Percentiles rank a stretch among this genome's conserved stretches.
These are phyloP conservation scores for Saccharomyces hybrid DNA, from an alignment of 1,139 yeast genomes.

Conservation along the genomic window DNA sequence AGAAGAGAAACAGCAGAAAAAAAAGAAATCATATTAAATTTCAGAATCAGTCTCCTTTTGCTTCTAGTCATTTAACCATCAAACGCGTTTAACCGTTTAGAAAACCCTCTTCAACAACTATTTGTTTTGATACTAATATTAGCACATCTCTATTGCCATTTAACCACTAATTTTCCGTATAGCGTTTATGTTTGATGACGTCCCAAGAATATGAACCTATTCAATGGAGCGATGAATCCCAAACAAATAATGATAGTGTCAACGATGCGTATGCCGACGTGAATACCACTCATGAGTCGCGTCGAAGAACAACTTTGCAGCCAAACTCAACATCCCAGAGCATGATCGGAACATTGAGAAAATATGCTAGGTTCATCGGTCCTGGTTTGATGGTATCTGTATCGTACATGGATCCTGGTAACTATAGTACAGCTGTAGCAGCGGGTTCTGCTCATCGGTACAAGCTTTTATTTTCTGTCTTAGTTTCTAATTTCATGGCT, in stretches of 20 bases:
- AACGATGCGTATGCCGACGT: not conserved
- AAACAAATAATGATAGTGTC: not conserved
- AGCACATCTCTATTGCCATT: not conserved
- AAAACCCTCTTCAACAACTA: not conserved
- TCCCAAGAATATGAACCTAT: conserved; percentile 7
- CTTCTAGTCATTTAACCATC: not conserved
- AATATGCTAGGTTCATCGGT: conserved; percentile 59
- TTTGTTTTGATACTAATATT: not conserved
- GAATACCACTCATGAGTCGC: not conserved
- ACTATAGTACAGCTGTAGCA: conserved; percentile 70
- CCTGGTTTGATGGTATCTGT: conserved; percentile 75
- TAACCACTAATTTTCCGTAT: not conserved
- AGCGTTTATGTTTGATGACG: conserved; percentile 5
- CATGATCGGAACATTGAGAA: conserved; percentile 23
- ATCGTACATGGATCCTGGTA: conserved; percentile 78
- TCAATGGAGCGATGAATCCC: not conserved
- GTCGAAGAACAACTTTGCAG: not conserved
- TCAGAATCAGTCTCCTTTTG: not conserved
- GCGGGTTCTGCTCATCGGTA: conserved; percentile 70
- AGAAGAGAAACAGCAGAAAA: not conserved
- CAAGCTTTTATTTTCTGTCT: conserved; percentile 52
- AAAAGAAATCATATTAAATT: not conserved
- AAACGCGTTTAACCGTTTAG: not conserved
- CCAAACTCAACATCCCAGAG: not conserved
- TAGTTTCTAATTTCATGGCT: conserved; percentile 63